A percentile compares a stretch with the other conserved stretches of the same genome.
These are phyloP conservation scores for Penicillium brevicompactum DNA, from an alignment of 2,329 filamentous ascomycete genomes.

Conservation along the genomic window DNA sequence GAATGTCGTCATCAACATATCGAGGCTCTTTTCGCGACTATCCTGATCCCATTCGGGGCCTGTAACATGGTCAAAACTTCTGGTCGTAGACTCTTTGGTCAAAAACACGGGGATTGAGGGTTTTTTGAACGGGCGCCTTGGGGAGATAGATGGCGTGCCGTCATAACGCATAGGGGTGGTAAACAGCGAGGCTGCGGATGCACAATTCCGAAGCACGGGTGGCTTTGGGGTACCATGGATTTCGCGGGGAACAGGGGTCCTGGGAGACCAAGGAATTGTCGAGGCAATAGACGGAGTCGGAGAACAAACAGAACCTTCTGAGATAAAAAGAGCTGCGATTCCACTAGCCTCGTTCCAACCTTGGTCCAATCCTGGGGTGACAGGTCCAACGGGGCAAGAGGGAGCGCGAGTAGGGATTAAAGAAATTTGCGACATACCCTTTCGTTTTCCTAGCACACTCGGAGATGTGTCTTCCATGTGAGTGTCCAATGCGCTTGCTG, in stretches of 20 bases:
- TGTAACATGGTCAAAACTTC: constrained; percentile 54
- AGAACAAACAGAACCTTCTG: background rate
- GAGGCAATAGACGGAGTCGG: background rate
- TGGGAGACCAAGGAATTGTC: background rate
- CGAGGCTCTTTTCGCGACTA: constrained; percentile 73
- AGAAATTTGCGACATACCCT: constrained; percentile 53
- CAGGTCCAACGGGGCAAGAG: constrained; percentile 13
- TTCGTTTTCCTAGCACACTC: constrained; percentile 49
- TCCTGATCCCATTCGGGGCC: constrained; percentile 70
- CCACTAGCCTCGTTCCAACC: background rate
- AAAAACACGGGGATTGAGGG: constrained; percentile 55
- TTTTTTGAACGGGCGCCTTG: constrained; percentile 29
- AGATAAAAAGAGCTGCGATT: background rate
- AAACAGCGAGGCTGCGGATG: constrained; percentile 27
- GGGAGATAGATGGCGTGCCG: constrained; percentile 9
- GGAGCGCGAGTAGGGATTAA: constrained; percentile 24
- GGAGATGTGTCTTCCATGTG: constrained; percentile 41
- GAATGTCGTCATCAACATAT: constrained; percentile 71
- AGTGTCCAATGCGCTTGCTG: constrained; percentile 46
- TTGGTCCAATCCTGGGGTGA: background rate
- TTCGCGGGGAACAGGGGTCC: constrained; percentile 14
- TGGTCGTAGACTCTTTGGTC: constrained; percentile 72
- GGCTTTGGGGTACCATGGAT: constrained; percentile 11
- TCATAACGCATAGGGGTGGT: constrained; percentile 36
- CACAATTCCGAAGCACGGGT: constrained; percentile 43